Evolutionary conservation across 1,284 basidiomycete species (phyloP), one percentile per base, ranked within the genome.

Genomic region (Microbotryum lychnidis-dioicae): DNA sequence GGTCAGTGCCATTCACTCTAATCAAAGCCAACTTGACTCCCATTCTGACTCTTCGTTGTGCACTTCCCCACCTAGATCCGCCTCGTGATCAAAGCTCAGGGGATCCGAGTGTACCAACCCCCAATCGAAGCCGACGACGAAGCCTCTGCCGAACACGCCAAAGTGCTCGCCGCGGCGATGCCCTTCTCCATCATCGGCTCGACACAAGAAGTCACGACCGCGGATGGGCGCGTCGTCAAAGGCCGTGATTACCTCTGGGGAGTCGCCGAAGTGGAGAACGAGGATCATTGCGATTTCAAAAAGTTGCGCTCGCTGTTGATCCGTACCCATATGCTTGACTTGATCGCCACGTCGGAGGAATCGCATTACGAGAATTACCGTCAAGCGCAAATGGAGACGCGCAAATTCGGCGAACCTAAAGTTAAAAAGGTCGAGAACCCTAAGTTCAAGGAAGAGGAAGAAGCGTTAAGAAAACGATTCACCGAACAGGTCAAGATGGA

Each of bases 161-260:
- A 88, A 62, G 82, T 86, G 66, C 84, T 98, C 69, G 81, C 83
- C 29, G 73, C 90, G 25, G 89, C 92, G 20, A 94, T 97, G 80
- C 96, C 94, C 0, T 98, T 97, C 82, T 93, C 91, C 29, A 96
- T 99, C 78, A 98, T 99, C 72, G 94, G 96, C 44, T 92, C 89
- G 37, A 97, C 90, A 0, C 85, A 93, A 73, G 94, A 98, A 72
- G 94, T 99, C 27, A 83, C 83, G 70, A 96, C 92, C 3, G 76
- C 80, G 46, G 94, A 98, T 75, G 96, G 96, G 14, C 86, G 93
- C 61, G 79, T 84, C 42, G 94, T 98, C 75, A 97, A 97, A 78
- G 94, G 96, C 50, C 87, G 96, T 72, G 90, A 97, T 76, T 99
- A 99, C 76, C 84, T 96, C n/a, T 99, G 96, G 96, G 96, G 96